These are phyloP conservation scores for Eimeria sp. DNA, from an alignment of 169 alveolate species.

Conservation along the genomic window DNA sequence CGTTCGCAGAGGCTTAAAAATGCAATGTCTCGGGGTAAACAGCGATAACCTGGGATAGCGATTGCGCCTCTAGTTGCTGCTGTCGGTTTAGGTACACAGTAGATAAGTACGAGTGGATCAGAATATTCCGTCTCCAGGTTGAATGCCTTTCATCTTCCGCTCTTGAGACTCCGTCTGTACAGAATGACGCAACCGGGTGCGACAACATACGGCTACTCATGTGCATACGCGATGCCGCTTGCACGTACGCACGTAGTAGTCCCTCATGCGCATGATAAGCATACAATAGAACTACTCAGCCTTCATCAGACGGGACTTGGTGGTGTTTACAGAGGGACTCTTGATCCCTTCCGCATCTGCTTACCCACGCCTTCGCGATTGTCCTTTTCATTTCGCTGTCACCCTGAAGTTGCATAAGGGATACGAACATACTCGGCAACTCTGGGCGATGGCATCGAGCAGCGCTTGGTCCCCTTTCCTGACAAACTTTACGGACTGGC, in stretches of 20 bases:
- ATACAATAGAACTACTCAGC: not conserved
- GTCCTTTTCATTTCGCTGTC: slow-evolving; percentile 76
- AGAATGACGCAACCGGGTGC: not conserved
- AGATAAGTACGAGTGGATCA: not conserved
- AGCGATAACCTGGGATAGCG: not conserved
- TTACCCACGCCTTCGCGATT: slow-evolving; percentile 68
- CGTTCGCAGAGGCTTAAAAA: not conserved
- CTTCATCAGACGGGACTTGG: not conserved
- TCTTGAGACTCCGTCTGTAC: slow-evolving; percentile 77
- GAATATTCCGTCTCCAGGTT: slow-evolving; percentile 16
- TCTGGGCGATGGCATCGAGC: too few species aligned
- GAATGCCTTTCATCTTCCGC: slow-evolving; percentile 25
- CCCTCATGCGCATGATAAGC: not conserved
- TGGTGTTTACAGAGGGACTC: not conserved
- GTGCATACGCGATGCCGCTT: not conserved
- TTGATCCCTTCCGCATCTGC: not conserved
- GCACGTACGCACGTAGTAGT: not conserved
- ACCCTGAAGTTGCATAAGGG: slow-evolving; percentile 20
- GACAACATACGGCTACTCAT: not conserved
- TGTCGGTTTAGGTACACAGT: not conserved
- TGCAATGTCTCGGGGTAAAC: not conserved
- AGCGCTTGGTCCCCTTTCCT: too few species aligned
- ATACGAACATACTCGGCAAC: not conserved
- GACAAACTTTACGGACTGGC: not conserved
- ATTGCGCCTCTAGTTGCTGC: not conserved